These are phyloP conservation scores for Rhizophagus sp. DNA, from an alignment of 192 early-diverging fungal genomes.

Conservation along the genomic window DNA sequence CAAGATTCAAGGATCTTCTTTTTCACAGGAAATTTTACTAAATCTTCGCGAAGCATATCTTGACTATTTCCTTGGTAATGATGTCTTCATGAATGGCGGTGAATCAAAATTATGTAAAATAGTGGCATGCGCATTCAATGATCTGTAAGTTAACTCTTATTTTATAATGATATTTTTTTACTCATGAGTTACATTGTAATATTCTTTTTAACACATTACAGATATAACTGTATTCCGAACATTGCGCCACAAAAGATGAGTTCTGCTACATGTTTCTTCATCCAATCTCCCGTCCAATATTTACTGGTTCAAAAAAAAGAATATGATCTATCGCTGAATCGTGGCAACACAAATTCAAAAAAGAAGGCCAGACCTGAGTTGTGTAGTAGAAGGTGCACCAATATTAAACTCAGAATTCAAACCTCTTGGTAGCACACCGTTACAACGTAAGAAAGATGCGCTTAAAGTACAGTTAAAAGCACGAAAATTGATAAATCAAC, in stretches of 20 bases:
- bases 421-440: conserved; percentile 28
- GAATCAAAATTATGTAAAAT: conserved; percentile 26
- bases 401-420: conserved; percentile 32
- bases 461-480: conserved; percentile 32
- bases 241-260: conserved; percentile 38
- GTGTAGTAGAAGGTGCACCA: conserved; percentile 21
- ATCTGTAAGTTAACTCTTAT: conserved; percentile 29
- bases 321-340: conserved; percentile 23
- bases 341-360: conserved; percentile 28
- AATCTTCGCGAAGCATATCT: conserved; percentile 28
- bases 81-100: conserved; percentile 31
- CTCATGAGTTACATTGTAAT: conserved; percentile 17
- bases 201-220: conserved; percentile 27
- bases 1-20: conserved; percentile 29
- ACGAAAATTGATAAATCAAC: conserved; percentile 32
- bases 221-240: conserved; percentile 32
- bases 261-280: conserved; percentile 33
- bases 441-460: conserved; percentile 26
- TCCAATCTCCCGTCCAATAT: conserved; percentile 33
- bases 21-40: conserved; percentile 30
- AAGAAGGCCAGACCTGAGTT: conserved; percentile 30
- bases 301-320: conserved; percentile 1
- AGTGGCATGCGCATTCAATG: conserved; percentile 28
- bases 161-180: not conserved
- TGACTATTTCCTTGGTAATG: conserved; percentile 28